phyloP scores from a whole-genome alignment of 495 filamentous ascomycete species.

The Halenospora varia region DNA sequence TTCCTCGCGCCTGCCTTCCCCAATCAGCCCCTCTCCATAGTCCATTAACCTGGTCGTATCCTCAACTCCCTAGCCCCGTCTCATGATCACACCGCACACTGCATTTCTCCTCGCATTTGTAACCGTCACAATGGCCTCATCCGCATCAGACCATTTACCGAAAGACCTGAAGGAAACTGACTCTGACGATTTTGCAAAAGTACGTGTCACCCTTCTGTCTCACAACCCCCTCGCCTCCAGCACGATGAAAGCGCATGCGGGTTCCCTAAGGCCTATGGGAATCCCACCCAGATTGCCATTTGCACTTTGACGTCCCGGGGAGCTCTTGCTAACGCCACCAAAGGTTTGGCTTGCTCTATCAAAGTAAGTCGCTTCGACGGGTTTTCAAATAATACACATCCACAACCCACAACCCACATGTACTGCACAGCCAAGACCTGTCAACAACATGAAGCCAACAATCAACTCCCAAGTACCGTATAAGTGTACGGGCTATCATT shows the following conservation, averaged over 20 bases:
- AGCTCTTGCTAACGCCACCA: constrained; percentile 12
- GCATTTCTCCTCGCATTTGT: background rate
- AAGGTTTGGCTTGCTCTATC: constrained; percentile 10
- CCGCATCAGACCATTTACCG: background rate
- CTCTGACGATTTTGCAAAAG: background rate
- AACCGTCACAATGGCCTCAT: background rate
- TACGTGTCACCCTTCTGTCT: background rate
- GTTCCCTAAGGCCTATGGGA: background rate
- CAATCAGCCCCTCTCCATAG: background rate
- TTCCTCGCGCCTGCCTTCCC: background rate
- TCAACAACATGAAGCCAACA: background rate
- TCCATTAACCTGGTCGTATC: background rate
- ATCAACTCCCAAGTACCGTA: too few relatives aligned
- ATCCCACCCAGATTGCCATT: background rate
- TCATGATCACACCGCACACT: background rate
- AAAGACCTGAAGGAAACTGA: background rate
- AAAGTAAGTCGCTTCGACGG: constrained; percentile 10
- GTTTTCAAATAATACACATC: too few relatives aligned
- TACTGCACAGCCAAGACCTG: background rate
- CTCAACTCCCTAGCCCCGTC: background rate
- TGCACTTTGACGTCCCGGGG: background rate
- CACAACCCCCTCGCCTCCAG: background rate
- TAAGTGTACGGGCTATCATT: too few relatives aligned
- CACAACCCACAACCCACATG: too few relatives aligned
- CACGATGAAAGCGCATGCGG: background rate